Evolutionary conservation across 148 eudicot species (phyloP).

Genomic region (Chenopodium album): DNA sequence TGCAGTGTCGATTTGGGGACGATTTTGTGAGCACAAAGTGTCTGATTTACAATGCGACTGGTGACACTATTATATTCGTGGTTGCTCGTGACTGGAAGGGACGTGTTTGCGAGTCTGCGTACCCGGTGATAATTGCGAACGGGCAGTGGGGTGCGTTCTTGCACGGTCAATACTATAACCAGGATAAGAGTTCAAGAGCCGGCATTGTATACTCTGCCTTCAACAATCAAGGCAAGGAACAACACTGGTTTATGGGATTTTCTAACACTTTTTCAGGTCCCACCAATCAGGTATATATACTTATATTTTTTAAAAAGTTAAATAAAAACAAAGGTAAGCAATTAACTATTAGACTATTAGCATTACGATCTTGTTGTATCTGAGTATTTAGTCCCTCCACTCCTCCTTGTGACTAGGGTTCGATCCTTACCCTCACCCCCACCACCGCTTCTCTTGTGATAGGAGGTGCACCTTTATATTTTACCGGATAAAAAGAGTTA

Average conservation of each 20-base stretch:
- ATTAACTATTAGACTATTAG: no score
- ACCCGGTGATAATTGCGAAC: conserved; percentile 2
- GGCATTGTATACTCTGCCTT: background rate
- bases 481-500: no score
- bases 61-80: no score
- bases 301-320: no score
- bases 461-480: no score
- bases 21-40: background rate
- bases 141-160: background rate
- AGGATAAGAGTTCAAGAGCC: background rate
- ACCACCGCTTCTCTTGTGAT: no score
- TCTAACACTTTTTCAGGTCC: background rate
- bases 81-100: background rate
- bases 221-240: background rate
- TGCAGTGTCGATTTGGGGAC: background rate
- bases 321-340: no score
- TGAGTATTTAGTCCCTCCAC: no score
- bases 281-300: background rate
- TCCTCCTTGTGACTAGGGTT: no score
- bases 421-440: no score
- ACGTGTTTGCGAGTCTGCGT: background rate
- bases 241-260: background rate
- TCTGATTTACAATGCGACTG: background rate
- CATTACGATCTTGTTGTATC: no score
- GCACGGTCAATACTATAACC: background rate